Evolutionary conservation across 2,329 filamentous ascomycete genomes (phyloP).

Genomic region (Calonectria henricotiae): DNA sequence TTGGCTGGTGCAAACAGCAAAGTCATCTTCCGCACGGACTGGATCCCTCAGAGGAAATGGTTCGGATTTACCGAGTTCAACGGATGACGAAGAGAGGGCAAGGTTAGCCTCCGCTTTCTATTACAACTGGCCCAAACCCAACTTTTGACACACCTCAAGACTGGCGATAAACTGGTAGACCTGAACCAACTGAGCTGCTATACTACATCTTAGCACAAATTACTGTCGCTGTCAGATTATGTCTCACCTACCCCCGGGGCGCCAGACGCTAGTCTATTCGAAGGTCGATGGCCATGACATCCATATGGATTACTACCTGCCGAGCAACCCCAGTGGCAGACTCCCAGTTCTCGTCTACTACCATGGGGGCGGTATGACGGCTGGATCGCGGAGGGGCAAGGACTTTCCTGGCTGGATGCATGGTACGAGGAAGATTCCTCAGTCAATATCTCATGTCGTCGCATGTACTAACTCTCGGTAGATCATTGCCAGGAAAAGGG

Average conservation of each 20-base stretch:
- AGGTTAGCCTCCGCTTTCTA: not conserved
- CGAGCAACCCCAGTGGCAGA: not conserved
- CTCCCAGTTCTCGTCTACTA: constrained; percentile 25
- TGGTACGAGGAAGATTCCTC: not conserved
- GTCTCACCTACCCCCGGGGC: constrained; percentile 9
- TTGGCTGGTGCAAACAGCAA: not conserved
- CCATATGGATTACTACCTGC: constrained; percentile 30
- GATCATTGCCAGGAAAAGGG: constrained; percentile 27
- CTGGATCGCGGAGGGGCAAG: constrained; percentile 25
- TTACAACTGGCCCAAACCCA: not conserved
- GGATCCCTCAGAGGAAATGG: not conserved
- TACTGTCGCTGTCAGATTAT: not conserved
- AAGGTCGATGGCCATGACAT: constrained; percentile 25
- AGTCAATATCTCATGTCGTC: not conserved
- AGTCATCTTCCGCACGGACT: not conserved
- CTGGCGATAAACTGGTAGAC: too few relatives aligned
- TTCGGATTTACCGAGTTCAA: constrained; percentile 6
- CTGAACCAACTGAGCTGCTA: too few relatives aligned
- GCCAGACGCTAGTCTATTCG: constrained; percentile 29
- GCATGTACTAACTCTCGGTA: not conserved
- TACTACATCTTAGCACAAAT: not conserved
- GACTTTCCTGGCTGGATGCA: constrained; percentile 31
- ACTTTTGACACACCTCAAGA: not conserved
- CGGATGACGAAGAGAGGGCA: too few relatives aligned
- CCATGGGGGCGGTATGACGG: constrained; percentile 34